A percentile compares a stretch with the other conserved stretches of the same genome.
Evolutionary conservation across 352 stramenopile genomes (phyloP).

Genomic region (Nothophytophthora sp.): DNA sequence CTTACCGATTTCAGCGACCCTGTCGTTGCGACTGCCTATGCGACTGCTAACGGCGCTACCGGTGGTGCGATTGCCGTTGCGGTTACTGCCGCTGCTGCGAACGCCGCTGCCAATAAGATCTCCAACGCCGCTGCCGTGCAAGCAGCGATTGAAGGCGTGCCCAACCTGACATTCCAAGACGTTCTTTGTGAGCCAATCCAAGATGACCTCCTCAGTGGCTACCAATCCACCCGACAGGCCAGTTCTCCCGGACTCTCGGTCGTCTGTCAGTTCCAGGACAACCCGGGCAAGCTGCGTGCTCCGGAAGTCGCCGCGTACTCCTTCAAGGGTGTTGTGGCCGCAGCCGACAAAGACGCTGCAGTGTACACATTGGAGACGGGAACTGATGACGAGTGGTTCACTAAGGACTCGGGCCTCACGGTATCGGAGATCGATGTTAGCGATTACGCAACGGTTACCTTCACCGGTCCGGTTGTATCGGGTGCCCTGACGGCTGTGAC

Average conservation of each 20-base stretch:
- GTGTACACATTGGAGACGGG: conserved; percentile 51
- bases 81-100: conserved; percentile 3
- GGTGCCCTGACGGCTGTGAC: background rate
- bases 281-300: conserved; percentile 52
- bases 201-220: conserved; percentile 11
- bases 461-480: background rate
- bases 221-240: conserved; percentile 12
- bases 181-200: conserved; percentile 35
- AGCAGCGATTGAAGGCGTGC: conserved; percentile 43
- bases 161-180: conserved; percentile 46
- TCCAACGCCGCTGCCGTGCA: conserved; percentile 16
- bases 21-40: background rate
- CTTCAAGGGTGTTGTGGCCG: conserved; percentile 17
- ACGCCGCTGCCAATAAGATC: background rate
- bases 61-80: background rate
- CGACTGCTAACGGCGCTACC: conserved; percentile 1
- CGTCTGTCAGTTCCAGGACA: conserved; percentile 56
- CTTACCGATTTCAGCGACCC: conserved; percentile 13
- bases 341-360: conserved; percentile 3
- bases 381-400: conserved; percentile 60
- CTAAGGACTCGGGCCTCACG: conserved; percentile 22
- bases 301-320: conserved; percentile 35
- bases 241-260: conserved; percentile 38
- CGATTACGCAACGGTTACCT: background rate
- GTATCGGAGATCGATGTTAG: conserved; percentile 1